Evolutionary conservation across 495 filamentous ascomycete species (phyloP).

Genomic region (Penicillium bialowiezense): DNA sequence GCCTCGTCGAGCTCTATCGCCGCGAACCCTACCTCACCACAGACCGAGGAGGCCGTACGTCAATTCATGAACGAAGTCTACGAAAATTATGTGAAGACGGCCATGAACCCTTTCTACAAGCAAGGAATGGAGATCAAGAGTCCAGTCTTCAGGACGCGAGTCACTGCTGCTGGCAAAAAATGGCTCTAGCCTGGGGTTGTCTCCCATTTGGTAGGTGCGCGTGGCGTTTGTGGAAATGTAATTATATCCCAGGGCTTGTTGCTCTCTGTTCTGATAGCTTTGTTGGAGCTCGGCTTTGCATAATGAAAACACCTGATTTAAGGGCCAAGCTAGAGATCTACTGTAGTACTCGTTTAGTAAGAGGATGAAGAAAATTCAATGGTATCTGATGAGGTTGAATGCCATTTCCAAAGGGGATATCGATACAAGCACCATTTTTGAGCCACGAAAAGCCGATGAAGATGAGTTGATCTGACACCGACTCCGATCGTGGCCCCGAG

Average conservation of each 20-base stretch:
- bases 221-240: constrained; percentile 19
- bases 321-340: background rate
- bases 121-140: constrained; percentile 79
- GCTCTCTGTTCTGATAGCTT: constrained; percentile 4
- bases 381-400: background rate
- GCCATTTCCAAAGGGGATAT: no score
- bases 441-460: background rate
- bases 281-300: background rate
- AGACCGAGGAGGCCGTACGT: constrained; percentile 90
- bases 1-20: constrained; percentile 63
- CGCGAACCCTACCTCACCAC: constrained; percentile 77
- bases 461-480: background rate
- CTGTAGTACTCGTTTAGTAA: background rate
- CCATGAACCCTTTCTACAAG: constrained; percentile 93
- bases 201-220: constrained; percentile 12
- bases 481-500: background rate
- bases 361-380: background rate
- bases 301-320: background rate
- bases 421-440: background rate
- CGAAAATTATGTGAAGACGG: constrained; percentile 91
- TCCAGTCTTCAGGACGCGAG: constrained; percentile 75
- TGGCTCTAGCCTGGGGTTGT: constrained; percentile 57
- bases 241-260: constrained; percentile 1
- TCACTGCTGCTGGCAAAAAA: constrained; percentile 87
- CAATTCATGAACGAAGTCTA: constrained; percentile 94